Conservation (phyloP, 2,329 filamentous ascomycete genomes). For the Pyricularia sp. region DNA sequence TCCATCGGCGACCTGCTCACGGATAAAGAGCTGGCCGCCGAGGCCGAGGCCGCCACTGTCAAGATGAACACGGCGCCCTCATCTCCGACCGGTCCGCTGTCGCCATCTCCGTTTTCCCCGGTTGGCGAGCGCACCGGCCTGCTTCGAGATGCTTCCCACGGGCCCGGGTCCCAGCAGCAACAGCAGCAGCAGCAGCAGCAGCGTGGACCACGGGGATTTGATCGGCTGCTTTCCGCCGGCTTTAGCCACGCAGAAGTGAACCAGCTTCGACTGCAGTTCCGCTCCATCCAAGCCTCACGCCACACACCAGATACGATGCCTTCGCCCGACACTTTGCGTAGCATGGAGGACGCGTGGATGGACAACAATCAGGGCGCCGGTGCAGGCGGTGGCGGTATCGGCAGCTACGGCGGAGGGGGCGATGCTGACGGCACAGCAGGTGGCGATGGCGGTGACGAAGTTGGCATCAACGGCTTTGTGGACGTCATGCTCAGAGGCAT, state of each 20-base stretch:
- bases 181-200: neutral
- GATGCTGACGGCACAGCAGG: constrained; percentile 24
- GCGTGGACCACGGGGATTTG: constrained; percentile 62
- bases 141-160: constrained; percentile 6
- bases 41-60: constrained; percentile 36
- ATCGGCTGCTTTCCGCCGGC: constrained; percentile 67
- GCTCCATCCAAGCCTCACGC: constrained; percentile 66
- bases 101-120: constrained; percentile 5
- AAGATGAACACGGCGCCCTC: constrained; percentile 7
- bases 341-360: constrained; percentile 83
- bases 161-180: neutral
- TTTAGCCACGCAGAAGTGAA: constrained; percentile 77
- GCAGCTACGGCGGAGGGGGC: constrained; percentile 18
- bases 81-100: constrained; percentile 9
- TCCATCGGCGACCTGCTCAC: constrained; percentile 70
- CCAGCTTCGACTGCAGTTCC: constrained; percentile 75
- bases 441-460: constrained; percentile 35
- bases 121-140: neutral
- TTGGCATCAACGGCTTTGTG: constrained; percentile 42
- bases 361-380: constrained; percentile 45
- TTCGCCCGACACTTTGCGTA: constrained; percentile 57
- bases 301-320: constrained; percentile 87
- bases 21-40: constrained; percentile 48
- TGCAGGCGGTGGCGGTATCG: constrained; percentile 21
- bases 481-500: constrained; percentile 84